Base-by-base conservation (phyloP, 352 stramenopile species). In the Blastocystis sp. region DNA sequence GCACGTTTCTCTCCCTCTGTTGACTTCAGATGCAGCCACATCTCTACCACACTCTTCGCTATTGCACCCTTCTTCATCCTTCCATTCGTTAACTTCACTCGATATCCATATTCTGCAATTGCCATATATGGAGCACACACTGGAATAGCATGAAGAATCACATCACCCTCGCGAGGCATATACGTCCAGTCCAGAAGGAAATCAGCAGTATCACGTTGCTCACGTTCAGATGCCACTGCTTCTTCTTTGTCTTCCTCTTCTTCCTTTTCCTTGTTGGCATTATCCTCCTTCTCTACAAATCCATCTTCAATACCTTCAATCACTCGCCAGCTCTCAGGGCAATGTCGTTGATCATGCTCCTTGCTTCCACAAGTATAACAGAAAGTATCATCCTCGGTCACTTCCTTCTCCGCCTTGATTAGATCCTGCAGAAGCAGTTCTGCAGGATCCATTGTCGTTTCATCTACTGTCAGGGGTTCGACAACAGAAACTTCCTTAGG, bases 61-160 rank as follows among this genome's bases (percentile, higher is more conserved):
- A 92, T 92, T 80, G 94, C 94, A 71, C 92, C 92, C 88, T 94
- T 94, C 91, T 94, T 94, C 88, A 93, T 90, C 54, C 86, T 91
- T 12, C 92, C 92, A 0, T 92, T 91, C 0, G 91, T 93, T 24
- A 95, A 88, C 88, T 95, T 95, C 61, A 95, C 92, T 88, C 93
- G 94, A 90, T 94, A 95, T 80, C 93, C 94, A 88, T 92, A 94
- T 86, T 93, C 92, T 65, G 87, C 89, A 67, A 95, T 89, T 69
- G 92, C 91, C 14, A 91, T 89, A 89, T 95, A 95, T 74, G 92
- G 92, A 63, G 92, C 92, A 39, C 92, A 95, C 91, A 95, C 93
- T 35, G 92, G 92, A 90, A 95, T 91, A 9, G 92, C 92, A 54
- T 93, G 93, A 58, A 94, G 88, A 74, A 95, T 89, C 67, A 93